A percentile compares a stretch with the other conserved stretches of the same genome.
Evolutionary conservation across 1,139 yeast genomes (phyloP).

Genomic region (Nakaseomyces kungkrabaensis): DNA sequence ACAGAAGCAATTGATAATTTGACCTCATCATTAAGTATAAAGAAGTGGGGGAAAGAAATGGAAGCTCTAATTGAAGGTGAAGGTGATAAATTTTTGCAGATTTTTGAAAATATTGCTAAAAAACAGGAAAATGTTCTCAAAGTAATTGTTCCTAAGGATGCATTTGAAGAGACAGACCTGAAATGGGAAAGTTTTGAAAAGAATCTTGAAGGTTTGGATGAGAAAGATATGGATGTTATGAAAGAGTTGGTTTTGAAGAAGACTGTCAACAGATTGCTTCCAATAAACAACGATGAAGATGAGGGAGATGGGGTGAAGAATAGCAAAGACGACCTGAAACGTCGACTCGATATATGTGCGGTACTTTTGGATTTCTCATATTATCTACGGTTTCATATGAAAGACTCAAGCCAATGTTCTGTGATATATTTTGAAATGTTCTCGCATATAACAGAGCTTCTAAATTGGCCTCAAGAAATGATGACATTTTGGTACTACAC

Average conservation of each 20-base stretch:
- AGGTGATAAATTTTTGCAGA: background rate
- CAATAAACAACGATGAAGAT: slow-evolving; percentile 6
- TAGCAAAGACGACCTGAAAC: background rate
- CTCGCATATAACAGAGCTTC: slow-evolving; percentile 12
- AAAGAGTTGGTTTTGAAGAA: slow-evolving; percentile 12
- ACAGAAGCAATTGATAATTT: too few relatives aligned
- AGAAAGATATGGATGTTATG: slow-evolving; percentile 9
- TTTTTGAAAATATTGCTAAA: slow-evolving; percentile 3
- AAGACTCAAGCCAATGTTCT: slow-evolving; percentile 12
- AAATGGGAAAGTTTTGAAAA: slow-evolving; percentile 9
- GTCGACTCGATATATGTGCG: slow-evolving; percentile 10
- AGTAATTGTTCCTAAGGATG: background rate
- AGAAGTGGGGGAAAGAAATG: background rate
- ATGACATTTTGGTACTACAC: slow-evolving; percentile 23
- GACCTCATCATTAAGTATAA: too few relatives aligned
- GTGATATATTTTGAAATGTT: slow-evolving; percentile 20
- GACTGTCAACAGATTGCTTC: slow-evolving; percentile 10
- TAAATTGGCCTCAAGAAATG: slow-evolving; percentile 21
- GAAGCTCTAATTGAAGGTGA: background rate
- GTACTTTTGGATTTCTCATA: slow-evolving; percentile 16
- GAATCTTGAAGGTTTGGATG: background rate
- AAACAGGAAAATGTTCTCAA: background rate
- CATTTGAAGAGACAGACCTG: slow-evolving; percentile 6
- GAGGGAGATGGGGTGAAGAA: slow-evolving; percentile 3
- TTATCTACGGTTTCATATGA: slow-evolving; percentile 14